These are phyloP conservation scores for Magnaporthales sp. DNA, from an alignment of 2,329 filamentous ascomycete genomes.

Conservation along the genomic window DNA sequence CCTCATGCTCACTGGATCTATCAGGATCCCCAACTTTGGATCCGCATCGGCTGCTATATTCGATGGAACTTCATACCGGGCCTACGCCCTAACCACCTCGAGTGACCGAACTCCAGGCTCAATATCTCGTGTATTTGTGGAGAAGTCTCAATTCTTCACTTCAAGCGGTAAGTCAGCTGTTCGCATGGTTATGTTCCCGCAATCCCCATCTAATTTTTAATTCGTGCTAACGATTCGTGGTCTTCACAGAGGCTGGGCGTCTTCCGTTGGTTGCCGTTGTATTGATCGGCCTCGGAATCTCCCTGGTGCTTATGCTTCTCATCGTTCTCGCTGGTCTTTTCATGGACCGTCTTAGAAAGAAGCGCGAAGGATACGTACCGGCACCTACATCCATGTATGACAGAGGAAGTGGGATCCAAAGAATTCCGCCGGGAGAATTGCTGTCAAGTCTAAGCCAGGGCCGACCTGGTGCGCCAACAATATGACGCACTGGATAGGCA, in stretches of 20 bases:
- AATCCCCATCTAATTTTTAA: slow-evolving; percentile 39
- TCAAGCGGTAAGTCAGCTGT: slow-evolving; percentile 22
- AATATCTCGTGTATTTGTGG: slow-evolving; percentile 74
- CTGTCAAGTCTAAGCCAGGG: slow-evolving; percentile 43
- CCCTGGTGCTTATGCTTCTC: slow-evolving; percentile 68
- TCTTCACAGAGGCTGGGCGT: slow-evolving; percentile 29
- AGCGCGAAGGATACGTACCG: slow-evolving; percentile 71
- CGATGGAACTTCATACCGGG: slow-evolving; percentile 69
- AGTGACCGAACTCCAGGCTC: slow-evolving; percentile 58
- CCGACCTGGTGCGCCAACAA: slow-evolving; percentile 38
- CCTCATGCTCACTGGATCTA: slow-evolving; percentile 76
- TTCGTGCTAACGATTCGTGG: slow-evolving; percentile 9
- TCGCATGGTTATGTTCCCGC: slow-evolving; percentile 9
- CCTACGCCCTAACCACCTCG: slow-evolving; percentile 72
- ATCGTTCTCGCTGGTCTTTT: slow-evolving; percentile 68
- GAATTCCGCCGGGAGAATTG: slow-evolving; percentile 53
- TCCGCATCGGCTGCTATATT: slow-evolving; percentile 80
- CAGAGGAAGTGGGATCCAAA: slow-evolving; percentile 46
- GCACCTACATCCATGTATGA: slow-evolving; percentile 61
- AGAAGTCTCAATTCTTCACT: slow-evolving; percentile 69
- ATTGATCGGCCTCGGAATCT: slow-evolving; percentile 70
- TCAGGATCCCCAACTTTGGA: slow-evolving; percentile 68
- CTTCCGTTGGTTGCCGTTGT: slow-evolving; percentile 71
- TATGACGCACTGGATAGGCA: slow-evolving; percentile 25
- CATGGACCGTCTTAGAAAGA: slow-evolving; percentile 67